Evolutionary conservation across 345 rosid genomes (phyloP).

Genomic region (Cardiospermum halicacabum): DNA sequence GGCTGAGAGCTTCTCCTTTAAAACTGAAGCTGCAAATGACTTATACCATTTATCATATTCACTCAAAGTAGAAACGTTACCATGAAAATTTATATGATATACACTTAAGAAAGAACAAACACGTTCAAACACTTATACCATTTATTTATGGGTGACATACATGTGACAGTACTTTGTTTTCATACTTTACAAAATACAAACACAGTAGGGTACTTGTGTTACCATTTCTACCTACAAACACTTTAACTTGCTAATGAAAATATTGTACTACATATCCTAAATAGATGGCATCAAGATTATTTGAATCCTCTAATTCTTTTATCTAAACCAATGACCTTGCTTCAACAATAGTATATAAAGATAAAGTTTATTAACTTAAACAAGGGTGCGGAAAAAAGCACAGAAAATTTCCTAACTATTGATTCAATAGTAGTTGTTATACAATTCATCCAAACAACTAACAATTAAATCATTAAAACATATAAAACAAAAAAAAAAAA

Average conservation of each 20-base stretch:
- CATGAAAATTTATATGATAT: not conserved
- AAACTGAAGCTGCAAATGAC: conserved; percentile 73
- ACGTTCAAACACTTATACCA: too few species aligned
- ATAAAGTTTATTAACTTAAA: too few species aligned
- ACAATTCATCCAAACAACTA: too few species aligned
- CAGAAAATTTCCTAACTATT: too few species aligned
- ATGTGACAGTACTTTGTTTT: too few species aligned
- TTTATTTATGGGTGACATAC: too few species aligned
- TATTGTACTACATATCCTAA: not conserved
- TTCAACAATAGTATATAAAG: not conserved
- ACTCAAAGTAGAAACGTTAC: conserved; percentile 7
- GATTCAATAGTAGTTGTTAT: too few species aligned
- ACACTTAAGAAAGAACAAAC: too few species aligned
- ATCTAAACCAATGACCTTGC: not conserved
- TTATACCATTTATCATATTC: conserved; percentile 27
- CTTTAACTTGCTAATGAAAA: not conserved
- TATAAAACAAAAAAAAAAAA: too few species aligned
- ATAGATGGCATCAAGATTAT: not conserved
- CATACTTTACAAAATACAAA: not conserved
- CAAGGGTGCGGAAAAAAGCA: too few species aligned
- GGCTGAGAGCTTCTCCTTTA: conserved; percentile 86
- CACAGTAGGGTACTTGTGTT: not conserved
- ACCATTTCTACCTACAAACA: not conserved
- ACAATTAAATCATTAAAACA: too few species aligned
- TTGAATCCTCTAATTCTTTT: not conserved